phyloP scores from a whole-genome alignment of 1,284 basidiomycete genomes.

The Irpex rosettiformis region DNA sequence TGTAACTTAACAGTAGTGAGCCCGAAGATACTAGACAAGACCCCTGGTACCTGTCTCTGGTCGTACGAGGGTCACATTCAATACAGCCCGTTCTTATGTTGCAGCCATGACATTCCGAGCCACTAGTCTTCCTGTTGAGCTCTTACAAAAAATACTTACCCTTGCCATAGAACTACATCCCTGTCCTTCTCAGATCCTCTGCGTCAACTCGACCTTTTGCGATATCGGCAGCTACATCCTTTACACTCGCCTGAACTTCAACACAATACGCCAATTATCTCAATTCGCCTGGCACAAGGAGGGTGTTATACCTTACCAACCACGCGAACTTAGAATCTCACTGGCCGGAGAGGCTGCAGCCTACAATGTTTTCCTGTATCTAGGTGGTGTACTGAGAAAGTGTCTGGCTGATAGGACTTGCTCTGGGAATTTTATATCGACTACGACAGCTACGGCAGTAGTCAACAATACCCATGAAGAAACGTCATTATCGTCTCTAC shows the following conservation, averaged over 20 bases:
- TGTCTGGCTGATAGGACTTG: neutral
- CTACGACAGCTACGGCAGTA: too few relatives aligned
- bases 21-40: too few relatives aligned
- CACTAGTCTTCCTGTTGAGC: neutral
- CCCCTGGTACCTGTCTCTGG: too few relatives aligned
- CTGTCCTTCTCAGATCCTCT: constrained; percentile 23
- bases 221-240: constrained; percentile 24
- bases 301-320: constrained; percentile 21
- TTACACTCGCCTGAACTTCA: constrained; percentile 31
- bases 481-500: constrained; percentile 1
- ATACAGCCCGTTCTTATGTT: too few relatives aligned
- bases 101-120: too few relatives aligned
- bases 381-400: constrained; percentile 23
- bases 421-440: constrained; percentile 5
- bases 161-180: constrained; percentile 18
- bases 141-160: neutral
- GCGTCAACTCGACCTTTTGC: constrained; percentile 24
- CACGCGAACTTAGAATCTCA: constrained; percentile 24
- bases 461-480: neutral
- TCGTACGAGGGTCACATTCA: too few relatives aligned
- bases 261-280: constrained; percentile 27
- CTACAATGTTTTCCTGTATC: constrained; percentile 29
- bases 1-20: too few relatives aligned
- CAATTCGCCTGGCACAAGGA: constrained; percentile 22
- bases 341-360: constrained; percentile 30